Evolutionary conservation across 495 filamentous ascomycete species (phyloP).

Genomic region (Neurospora hispaniola): DNA sequence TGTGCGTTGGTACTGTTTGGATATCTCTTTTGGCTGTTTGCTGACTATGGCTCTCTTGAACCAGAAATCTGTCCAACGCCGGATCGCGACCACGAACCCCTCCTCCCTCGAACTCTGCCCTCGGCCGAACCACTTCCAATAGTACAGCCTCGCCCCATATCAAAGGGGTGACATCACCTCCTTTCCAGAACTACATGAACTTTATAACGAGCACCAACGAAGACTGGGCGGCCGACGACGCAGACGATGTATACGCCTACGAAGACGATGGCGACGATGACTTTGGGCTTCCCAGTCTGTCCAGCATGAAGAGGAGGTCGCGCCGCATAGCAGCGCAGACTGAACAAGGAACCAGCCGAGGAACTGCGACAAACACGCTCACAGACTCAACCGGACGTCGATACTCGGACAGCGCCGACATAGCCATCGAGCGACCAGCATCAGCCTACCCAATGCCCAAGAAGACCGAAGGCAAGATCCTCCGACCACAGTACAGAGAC

Average conservation of each 20-base stretch:
- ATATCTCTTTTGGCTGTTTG: background rate
- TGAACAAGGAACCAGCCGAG: slow-evolving; percentile 9
- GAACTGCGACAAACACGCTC: slow-evolving; percentile 1
- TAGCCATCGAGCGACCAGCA: slow-evolving; percentile 81
- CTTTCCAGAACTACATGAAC: slow-evolving; percentile 60
- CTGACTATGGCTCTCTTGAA: slow-evolving; percentile 11
- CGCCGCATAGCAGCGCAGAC: slow-evolving; percentile 39
- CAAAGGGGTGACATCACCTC: slow-evolving; percentile 48
- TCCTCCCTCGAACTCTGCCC: slow-evolving; percentile 29
- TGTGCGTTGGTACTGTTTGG: slow-evolving; percentile 35
- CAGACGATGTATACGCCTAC: slow-evolving; percentile 63
- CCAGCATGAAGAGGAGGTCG: slow-evolving; percentile 70
- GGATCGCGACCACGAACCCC: slow-evolving; percentile 40
- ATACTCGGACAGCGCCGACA: slow-evolving; percentile 73
- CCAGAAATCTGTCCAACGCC: slow-evolving; percentile 32
- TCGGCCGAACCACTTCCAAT: slow-evolving; percentile 19
- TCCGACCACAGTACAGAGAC: slow-evolving; percentile 95
- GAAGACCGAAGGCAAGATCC: slow-evolving; percentile 83
- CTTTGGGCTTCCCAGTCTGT: slow-evolving; percentile 83
- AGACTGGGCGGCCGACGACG: slow-evolving; percentile 61
- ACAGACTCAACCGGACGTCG: slow-evolving; percentile 24
- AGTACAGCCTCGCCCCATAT: slow-evolving; percentile 42
- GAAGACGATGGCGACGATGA: slow-evolving; percentile 76
- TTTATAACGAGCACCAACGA: slow-evolving; percentile 65
- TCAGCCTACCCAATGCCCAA: slow-evolving; percentile 79